These are phyloP conservation scores for Pelargonium australe DNA, from an alignment of 441 rosid genomes.

Conservation along the genomic window DNA sequence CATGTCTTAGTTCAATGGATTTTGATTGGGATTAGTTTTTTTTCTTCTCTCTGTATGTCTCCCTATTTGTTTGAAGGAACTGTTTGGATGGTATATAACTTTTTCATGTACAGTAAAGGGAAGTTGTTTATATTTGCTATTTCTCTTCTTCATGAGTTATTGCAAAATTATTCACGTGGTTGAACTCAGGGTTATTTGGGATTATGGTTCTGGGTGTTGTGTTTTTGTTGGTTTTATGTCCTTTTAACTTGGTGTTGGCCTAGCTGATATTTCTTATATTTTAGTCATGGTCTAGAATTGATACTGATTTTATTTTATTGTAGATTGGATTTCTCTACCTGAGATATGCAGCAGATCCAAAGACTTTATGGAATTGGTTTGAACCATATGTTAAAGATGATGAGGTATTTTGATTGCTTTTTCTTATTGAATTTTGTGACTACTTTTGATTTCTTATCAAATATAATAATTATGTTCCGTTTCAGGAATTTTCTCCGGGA, in stretches of 20 bases:
- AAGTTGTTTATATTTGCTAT: background rate
- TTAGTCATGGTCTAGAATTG: constrained; percentile 21
- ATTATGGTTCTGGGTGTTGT: background rate
- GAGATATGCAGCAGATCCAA: constrained; percentile 86
- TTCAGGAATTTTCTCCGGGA: constrained; percentile 92
- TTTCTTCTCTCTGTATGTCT: background rate
- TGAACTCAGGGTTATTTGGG: background rate
- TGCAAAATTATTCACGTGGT: too few species aligned
- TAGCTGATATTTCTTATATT: constrained; percentile 14
- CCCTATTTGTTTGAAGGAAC: background rate
- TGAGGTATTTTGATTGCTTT: constrained; percentile 50
- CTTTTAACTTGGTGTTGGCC: constrained; percentile 13
- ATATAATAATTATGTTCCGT: constrained; percentile 11
- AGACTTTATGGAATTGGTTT: constrained; percentile 89
- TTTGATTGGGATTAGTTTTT: background rate
- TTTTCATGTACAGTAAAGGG: background rate
- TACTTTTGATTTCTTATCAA: constrained; percentile 4
- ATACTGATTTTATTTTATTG: constrained; percentile 23
- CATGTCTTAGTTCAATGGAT: background rate
- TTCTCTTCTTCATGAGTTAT: background rate
- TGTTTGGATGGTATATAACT: background rate
- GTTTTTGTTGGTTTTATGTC: background rate
- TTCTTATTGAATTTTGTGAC: background rate
- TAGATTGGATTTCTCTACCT: constrained; percentile 93
- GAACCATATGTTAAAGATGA: constrained; percentile 84